Evolutionary conservation across 2,329 filamentous ascomycete genomes (phyloP), one percentile per base, ranked within the genome.

Genomic region (Fusarium heterosporum): DNA sequence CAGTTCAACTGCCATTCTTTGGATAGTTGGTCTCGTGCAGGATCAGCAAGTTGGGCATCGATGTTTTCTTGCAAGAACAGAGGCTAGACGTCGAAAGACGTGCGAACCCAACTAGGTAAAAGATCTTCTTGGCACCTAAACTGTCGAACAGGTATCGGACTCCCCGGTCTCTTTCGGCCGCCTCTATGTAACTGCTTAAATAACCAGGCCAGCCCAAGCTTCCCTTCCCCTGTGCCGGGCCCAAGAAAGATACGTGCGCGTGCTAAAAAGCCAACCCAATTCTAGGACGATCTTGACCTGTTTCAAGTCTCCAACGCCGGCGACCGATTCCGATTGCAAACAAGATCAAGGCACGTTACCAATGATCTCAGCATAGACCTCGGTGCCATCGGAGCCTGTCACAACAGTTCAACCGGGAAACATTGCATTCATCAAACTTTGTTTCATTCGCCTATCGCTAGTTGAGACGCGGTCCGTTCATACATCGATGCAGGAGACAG

Each of bases 391-490:
- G 30, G 30, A 34, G 30, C 30, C 30, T 34, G n/a, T 16, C 2
- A 36, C 32, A 36, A 36, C 8, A 16, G 32, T 36, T n/a, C 16
- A 36, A n/a, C 16, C 52, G 34, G 39, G 22, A 53, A 56, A 42
- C 51, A 68, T 45, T 54, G 53, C 47, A 26, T 41, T 61, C 65
- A 64, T 62, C 52, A 67, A 61, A 63, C 34, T 32, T 43, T 43
- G 52, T 40, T 47, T 59, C 61, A 60, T 67, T 57, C 48, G 58
- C 55, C 60, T 49, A 60, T 54, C 45, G 56, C 53, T 66, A 65
- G 63, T 55, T 52, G 50, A 66, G 58, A 61, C 61, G 62, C 67
- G 58, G 65, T 60, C 65, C 68, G 61, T 62, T 49, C 56, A 51
- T 40, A 53, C 57, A 38, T 69, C 51, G 48, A 55, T 51, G 39